Evolutionary conservation across 441 rosid genomes (phyloP).

Genomic region (Metrosideros polymorpha): DNA sequence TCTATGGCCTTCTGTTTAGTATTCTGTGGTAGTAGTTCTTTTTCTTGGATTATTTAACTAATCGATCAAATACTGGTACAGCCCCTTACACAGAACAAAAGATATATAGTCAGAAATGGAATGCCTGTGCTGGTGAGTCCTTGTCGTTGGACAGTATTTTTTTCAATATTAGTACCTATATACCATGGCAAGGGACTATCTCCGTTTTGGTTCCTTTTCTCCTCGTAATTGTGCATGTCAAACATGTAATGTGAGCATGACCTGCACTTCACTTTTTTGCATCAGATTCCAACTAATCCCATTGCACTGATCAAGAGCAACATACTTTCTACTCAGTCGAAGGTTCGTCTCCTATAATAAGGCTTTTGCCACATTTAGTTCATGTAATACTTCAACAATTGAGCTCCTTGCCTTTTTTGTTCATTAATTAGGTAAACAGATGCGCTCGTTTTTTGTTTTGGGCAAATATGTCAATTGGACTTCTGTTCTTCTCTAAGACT

Average conservation of each 20-base stretch:
- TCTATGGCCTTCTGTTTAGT: not conserved
- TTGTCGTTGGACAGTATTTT: not conserved
- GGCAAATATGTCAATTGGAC: not conserved
- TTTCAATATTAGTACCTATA: not conserved
- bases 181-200: not conserved
- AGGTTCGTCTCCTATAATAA: constrained; percentile 42
- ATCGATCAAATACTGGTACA: constrained; percentile 13
- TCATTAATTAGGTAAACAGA: not conserved
- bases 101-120: constrained; percentile 76
- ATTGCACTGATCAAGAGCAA: constrained; percentile 51
- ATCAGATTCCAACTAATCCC: constrained; percentile 80
- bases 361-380: not conserved
- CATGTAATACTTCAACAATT: not conserved
- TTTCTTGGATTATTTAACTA: not conserved
- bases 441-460: not conserved
- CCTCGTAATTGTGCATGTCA: not conserved
- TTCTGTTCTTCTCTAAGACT: not conserved
- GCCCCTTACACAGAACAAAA: constrained; percentile 74
- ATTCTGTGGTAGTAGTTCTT: not conserved
- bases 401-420: not conserved
- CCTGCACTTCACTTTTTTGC: constrained; percentile 10
- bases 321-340: constrained; percentile 68
- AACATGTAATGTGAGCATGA: not conserved
- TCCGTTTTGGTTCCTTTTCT: not conserved
- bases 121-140: constrained; percentile 59